These are phyloP conservation scores for Mrakia frigida DNA, from an alignment of 768 basidiomycete genomes.

Conservation along the genomic window DNA sequence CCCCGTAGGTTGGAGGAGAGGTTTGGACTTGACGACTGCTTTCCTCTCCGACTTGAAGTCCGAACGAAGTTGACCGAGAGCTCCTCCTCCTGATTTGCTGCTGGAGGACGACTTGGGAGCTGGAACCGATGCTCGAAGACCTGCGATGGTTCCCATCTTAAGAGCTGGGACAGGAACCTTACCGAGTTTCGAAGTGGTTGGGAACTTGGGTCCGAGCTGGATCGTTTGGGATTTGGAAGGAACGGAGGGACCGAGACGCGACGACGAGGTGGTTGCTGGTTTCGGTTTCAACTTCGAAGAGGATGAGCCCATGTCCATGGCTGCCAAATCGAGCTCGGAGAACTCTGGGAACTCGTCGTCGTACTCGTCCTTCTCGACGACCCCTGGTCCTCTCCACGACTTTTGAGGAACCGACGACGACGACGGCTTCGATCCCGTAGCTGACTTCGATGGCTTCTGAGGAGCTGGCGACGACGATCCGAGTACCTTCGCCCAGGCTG, in stretches of 20 bases:
- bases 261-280: not conserved
- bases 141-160: constrained; percentile 10
- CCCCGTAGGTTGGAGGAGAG: not conserved
- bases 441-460: not conserved
- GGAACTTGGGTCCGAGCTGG: constrained; percentile 5
- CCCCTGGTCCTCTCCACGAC: constrained; percentile 4
- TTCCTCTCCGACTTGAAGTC: constrained; percentile 10
- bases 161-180: not conserved
- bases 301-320: not conserved
- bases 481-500: constrained; percentile 3
- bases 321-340: constrained; percentile 12
- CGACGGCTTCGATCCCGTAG: not conserved
- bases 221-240: not conserved
- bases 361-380: constrained; percentile 13
- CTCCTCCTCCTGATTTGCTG: not conserved
- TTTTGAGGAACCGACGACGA: not conserved
- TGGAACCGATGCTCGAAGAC: not conserved
- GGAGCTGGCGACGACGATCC: not conserved
- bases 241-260: not conserved
- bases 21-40: not conserved
- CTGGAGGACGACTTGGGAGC: constrained; percentile 4
- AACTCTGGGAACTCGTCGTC: constrained; percentile 24
- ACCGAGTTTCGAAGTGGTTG: not conserved
- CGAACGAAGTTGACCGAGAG: constrained; percentile 16
- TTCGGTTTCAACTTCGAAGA: not conserved